Evolutionary conservation across 2,329 filamentous ascomycete genomes (phyloP), one percentile per base, ranked within the genome.

Genomic region (Grosmannia clavigera): DNA sequence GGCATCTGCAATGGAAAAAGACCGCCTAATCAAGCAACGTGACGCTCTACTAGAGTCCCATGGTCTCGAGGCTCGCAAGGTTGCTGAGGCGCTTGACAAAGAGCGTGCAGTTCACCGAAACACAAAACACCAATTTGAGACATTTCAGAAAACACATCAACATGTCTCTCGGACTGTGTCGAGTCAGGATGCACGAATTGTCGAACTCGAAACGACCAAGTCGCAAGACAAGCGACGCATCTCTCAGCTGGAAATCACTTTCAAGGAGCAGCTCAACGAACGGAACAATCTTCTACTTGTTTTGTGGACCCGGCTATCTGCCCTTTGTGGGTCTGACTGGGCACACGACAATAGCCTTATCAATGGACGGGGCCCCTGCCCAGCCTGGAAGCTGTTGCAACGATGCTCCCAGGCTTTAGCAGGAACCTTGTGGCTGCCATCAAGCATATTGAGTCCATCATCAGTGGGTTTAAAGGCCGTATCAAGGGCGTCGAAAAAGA

Each of bases 301-400:
- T n/a, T 76, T 97, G 5, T 99, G 94, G 94, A 92, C 92, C 64
- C 83, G 88, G 54, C 80, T 99, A 10, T 92, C 90, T 3, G 80
- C 83, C 0, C 80, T 97, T 52, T 97, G 94, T 67, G 94, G 94
- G 12, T 81, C 84, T 0, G 94, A 97, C 69, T 99, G 94, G 92
- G 84, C 88, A 5, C 88, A 96, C 70, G 85, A 87, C 67, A 92
- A 97, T 71, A 87, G 87, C 60, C 82, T 96, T 29, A 88, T 97
- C 69, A 92, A 94, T 67, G 90, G 91, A 25, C 88, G 92, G 62
- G 83, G n/a, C n/a, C 82, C 1, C 75, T 95, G 7, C 90, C 92
- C 0, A 90, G 87, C 14, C 79, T 95, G 40, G 92, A 96, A 68
- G 85, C 91, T 16, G 88, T 99, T 63, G 84, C 86, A 1, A 92